phyloP scores from a whole-genome alignment of 2,329 filamentous ascomycete species.

The Parastagonospora nodorum region DNA sequence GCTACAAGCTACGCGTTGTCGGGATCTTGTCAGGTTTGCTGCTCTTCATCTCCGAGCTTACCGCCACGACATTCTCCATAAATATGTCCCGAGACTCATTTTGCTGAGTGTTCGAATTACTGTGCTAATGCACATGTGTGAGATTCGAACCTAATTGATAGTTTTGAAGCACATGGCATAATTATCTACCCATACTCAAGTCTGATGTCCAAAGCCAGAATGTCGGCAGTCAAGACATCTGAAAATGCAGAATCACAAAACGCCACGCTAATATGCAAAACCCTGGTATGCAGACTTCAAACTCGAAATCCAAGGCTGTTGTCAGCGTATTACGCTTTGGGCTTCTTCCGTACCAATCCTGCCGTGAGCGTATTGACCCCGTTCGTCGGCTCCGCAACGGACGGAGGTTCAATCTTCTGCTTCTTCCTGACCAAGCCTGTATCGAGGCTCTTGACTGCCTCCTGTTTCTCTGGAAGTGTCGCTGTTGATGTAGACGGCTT shows the following conservation, averaged over 20 bases:
- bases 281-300: neutral
- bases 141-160: too few relatives aligned
- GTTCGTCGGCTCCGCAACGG: constrained; percentile 14
- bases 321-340: constrained; percentile 24
- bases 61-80: neutral
- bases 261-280: constrained; percentile 4
- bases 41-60: constrained; percentile 4
- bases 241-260: neutral
- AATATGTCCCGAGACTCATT: too few relatives aligned
- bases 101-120: neutral
- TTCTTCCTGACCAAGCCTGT: constrained; percentile 41
- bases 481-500: constrained; percentile 29
- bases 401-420: constrained; percentile 28
- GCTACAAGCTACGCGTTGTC: neutral
- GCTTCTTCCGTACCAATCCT: constrained; percentile 44
- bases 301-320: neutral
- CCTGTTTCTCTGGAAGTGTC: constrained; percentile 3
- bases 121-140: neutral
- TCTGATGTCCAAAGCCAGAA: neutral
- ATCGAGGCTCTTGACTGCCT: constrained; percentile 20
- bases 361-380: constrained; percentile 34
- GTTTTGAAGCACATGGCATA: too few relatives aligned
- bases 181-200: neutral
- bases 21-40: neutral
- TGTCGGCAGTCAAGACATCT: neutral